phyloP scores from a whole-genome alignment of 2,329 filamentous ascomycete species.

The Knufia fluminis region DNA sequence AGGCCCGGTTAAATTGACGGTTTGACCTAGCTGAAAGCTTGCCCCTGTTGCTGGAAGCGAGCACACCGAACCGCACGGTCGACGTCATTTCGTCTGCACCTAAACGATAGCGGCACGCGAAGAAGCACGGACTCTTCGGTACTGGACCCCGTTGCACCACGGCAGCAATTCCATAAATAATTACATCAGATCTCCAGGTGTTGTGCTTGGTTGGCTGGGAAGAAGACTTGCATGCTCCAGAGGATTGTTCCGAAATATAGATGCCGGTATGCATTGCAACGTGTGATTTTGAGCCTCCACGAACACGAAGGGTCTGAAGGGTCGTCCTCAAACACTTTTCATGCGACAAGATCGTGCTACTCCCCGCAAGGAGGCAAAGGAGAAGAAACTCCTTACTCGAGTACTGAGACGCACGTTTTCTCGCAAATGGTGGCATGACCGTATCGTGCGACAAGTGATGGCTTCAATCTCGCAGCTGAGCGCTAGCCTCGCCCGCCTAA shows the following conservation, averaged over 20 bases:
- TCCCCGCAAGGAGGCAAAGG: neutral
- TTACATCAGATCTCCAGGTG: conserved; percentile 2
- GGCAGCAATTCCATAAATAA: neutral
- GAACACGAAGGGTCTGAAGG: neutral
- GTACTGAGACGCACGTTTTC: neutral
- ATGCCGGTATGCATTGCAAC: too few relatives aligned
- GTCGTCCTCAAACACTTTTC: neutral
- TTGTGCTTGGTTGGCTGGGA: neutral
- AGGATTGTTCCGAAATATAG: too few relatives aligned
- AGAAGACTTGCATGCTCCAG: neutral
- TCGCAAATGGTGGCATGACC: neutral
- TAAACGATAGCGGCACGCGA: neutral
- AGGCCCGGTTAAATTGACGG: neutral
- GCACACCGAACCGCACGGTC: neutral
- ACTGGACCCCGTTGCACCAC: neutral
- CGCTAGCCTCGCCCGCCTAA: neutral
- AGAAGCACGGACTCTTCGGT: neutral
- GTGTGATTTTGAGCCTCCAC: too few relatives aligned
- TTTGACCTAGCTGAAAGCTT: neutral
- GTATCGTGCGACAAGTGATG: neutral
- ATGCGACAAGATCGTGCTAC: neutral
- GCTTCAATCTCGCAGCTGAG: conserved; percentile 3
- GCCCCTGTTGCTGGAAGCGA: neutral
- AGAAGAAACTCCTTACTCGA: neutral
- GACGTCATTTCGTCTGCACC: neutral